Conservation (phyloP, 305 asterid species). For the Plantago coronopus region DNA sequence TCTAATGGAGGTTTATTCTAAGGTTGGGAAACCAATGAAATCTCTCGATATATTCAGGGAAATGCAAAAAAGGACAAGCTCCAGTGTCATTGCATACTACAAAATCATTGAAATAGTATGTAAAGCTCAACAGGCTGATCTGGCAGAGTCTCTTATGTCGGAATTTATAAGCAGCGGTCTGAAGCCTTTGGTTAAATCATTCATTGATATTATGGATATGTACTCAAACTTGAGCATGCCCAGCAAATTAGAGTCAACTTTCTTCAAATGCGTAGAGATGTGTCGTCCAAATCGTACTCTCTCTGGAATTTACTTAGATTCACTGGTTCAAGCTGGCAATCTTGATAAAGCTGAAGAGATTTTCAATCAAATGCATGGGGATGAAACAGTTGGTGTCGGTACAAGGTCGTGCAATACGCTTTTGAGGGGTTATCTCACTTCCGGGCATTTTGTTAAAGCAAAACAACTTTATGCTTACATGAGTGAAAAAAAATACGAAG, state of each 20-base stretch:
- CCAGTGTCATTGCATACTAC: constrained; percentile 48
- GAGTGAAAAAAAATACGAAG: constrained; percentile 60
- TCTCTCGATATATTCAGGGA: constrained; percentile 56
- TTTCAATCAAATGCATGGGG: constrained; percentile 54
- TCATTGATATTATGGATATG: constrained; percentile 61
- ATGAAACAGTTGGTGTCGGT: constrained; percentile 60
- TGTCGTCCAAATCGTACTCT: constrained; percentile 52
- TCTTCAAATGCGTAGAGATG: constrained; percentile 53
- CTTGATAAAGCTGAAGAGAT: constrained; percentile 65
- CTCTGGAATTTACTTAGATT: constrained; percentile 59
- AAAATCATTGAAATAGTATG: constrained; percentile 68
- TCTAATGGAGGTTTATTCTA: constrained; percentile 68
- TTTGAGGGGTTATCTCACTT: constrained; percentile 53
- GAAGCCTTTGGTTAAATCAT: constrained; percentile 68
- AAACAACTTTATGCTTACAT: constrained; percentile 48
- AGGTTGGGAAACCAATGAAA: constrained; percentile 51
- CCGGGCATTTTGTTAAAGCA: constrained; percentile 45
- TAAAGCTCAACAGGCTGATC: constrained; percentile 49
- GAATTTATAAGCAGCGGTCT: constrained; percentile 66
- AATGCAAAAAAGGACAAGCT: constrained; percentile 46
- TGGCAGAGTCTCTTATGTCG: constrained; percentile 64
- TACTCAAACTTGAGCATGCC: constrained; percentile 42
- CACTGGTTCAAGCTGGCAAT: constrained; percentile 51
- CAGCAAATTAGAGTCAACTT: constrained; percentile 56
- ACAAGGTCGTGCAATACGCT: constrained; percentile 53